Base-by-base conservation (phyloP, 805 yeast genomes). In the Cyberlindnera misumaiensis region DNA sequence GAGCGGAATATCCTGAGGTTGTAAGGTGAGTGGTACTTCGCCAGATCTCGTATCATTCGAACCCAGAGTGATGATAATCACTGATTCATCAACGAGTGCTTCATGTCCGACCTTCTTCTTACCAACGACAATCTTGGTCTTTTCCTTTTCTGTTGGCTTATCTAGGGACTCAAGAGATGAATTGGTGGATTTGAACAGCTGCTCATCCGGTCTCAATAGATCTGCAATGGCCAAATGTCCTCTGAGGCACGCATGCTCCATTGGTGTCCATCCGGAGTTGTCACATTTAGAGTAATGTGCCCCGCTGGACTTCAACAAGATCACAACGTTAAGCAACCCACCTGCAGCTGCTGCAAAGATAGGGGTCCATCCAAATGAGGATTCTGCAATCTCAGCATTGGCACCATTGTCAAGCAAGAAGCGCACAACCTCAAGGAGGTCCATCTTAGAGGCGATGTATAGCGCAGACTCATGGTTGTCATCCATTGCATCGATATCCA, bases 191-290 rank as follows among this genome's bases (percentile, higher is more conserved):
- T 42, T 36, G 30, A 44, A 43, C 18, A 46, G 55, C 1, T 66
- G 62, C 35, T 72, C 63, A 3, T 49, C 41, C 2, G 84, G 84
- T 24, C 68, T 68, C 39, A 90, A 63, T 52, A 75, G 49, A 37
- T 75, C 75, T 2, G 93, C 80, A 28, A 86, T 73, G 3, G 65
- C 70, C 41, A 89, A 63, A 57, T 88, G 95, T 5, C 97, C 97
- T 50, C 97, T 72, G 33, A 90, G 65, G 35, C 86, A 80, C 0
- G 97, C 96, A 59, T 90, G 97, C 53, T 90, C 97, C 79, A 87
- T 79, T n/a, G 97, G 96, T 14, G 87, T 77, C 97, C 97, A 90
- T 0, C 97, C 97, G 37, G 93, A 81, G 33, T 77, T 81, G 62
- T 90, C 97, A 13, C 73, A 68, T 20, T 67, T 60, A 32, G 73